Evolutionary conservation across 495 filamentous ascomycete genomes (phyloP).

Genomic region (Trichoderma erinaceum): DNA sequence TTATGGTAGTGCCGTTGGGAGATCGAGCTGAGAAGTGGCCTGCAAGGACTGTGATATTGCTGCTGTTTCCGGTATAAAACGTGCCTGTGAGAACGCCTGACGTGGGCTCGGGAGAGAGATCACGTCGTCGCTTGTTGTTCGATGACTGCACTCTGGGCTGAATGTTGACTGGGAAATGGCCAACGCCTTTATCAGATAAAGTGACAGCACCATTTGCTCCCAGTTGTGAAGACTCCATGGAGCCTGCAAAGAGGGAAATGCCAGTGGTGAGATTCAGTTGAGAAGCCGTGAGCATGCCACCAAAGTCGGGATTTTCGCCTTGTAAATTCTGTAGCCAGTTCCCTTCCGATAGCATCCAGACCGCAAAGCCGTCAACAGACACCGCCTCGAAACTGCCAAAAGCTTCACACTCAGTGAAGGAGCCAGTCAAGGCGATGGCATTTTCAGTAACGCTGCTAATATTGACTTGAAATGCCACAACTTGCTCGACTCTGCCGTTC

Average conservation of each 20-base stretch:
- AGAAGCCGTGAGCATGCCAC: constrained; percentile 64
- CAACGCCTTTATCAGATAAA: constrained; percentile 46
- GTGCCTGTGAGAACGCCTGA: constrained; percentile 67
- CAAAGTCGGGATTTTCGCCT: constrained; percentile 54
- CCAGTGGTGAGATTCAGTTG: constrained; percentile 53
- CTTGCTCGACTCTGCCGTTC: constrained; percentile 65
- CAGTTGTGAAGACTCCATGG: constrained; percentile 62
- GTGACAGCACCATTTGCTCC: constrained; percentile 62
- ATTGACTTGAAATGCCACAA: constrained; percentile 77
- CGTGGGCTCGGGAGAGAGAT: constrained; percentile 39
- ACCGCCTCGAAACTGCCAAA: constrained; percentile 57
- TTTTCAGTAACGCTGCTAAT: constrained; percentile 63
- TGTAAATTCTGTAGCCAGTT: constrained; percentile 87
- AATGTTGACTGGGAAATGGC: constrained; percentile 57
- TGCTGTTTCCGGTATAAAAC: constrained; percentile 61
- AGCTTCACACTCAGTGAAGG: constrained; percentile 64
- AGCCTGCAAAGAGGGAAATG: constrained; percentile 68
- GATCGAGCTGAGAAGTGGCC: constrained; percentile 75
- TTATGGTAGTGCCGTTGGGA: constrained; percentile 61
- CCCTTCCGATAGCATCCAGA: constrained; percentile 86
- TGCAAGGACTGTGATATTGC: constrained; percentile 80
- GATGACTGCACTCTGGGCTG: constrained; percentile 32
- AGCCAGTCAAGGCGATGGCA: constrained; percentile 72
- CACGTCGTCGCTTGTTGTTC: constrained; percentile 51
- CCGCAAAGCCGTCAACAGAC: constrained; percentile 66